Evolutionary conservation across 2,329 filamentous ascomycete species (phyloP).

Genomic region (Gnomoniopsis smithogilvyi): DNA sequence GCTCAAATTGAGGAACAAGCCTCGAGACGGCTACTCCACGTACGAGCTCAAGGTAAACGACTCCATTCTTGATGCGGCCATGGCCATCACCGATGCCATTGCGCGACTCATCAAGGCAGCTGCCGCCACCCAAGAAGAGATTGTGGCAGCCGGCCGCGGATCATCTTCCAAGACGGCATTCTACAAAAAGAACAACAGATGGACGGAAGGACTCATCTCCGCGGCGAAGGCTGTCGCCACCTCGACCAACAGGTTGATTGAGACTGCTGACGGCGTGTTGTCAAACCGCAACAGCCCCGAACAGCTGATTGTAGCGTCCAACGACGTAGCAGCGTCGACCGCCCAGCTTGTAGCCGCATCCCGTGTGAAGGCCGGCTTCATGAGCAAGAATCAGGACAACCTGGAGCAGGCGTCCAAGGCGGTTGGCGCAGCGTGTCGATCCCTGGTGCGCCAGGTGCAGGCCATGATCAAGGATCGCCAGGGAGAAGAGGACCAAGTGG

Average conservation of each 20-base stretch:
- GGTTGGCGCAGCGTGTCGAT: conserved; percentile 82
- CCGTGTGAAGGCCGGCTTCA: conserved; percentile 95
- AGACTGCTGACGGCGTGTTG: conserved; percentile 95
- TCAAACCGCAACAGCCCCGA: conserved; percentile 89
- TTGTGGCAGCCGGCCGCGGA: conserved; percentile 88
- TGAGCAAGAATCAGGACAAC: conserved; percentile 93
- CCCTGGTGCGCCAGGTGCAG: conserved; percentile 90
- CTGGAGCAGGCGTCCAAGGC: conserved; percentile 90
- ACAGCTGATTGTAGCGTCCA: conserved; percentile 95
- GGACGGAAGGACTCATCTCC: conserved; percentile 96
- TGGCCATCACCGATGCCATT: conserved; percentile 91
- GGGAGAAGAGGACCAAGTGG: conserved; percentile 76
- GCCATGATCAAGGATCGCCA: conserved; percentile 86
- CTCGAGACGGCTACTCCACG: conserved; percentile 90
- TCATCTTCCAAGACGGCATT: conserved; percentile 87
- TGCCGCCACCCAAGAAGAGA: conserved; percentile 89
- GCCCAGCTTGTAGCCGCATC: conserved; percentile 95
- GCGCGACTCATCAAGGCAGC: conserved; percentile 93
- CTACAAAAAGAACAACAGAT: conserved; percentile 99
- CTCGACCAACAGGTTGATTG: conserved; percentile 93
- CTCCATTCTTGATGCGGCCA: conserved; percentile 87
- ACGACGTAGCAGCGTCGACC: conserved; percentile 93
- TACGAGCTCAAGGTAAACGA: conserved; percentile 97
- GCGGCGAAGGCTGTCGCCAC: conserved; percentile 93
- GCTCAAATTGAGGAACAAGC: conserved; percentile 91